Percentiles rank a stretch among this genome's conserved stretches.
Conservation (phyloP, 768 basidiomycete species). For the Solioccasus polychromus region DNA sequence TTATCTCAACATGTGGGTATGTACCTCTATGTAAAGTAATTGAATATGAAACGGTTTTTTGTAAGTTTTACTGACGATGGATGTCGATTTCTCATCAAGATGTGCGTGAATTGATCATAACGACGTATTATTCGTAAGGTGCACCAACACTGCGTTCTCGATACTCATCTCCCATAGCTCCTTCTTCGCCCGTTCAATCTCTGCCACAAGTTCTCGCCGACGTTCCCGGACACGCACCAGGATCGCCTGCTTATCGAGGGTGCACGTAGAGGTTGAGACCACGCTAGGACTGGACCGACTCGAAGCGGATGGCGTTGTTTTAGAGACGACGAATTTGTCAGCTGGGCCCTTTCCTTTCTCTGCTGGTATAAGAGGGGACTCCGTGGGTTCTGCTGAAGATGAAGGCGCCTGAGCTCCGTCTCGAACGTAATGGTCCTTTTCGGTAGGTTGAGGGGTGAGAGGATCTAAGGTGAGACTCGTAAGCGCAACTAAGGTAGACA, state of each 20-base stretch:
- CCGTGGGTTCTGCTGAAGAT: neutral
- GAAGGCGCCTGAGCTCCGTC: too few species aligned
- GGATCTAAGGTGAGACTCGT: conserved; percentile 9
- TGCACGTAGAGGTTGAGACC: conserved; percentile 1
- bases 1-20: conserved; percentile 15
- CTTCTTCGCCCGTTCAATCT: conserved; percentile 58
- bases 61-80: too few species aligned
- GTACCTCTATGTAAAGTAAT: conserved; percentile 20
- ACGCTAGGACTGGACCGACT: conserved; percentile 1
- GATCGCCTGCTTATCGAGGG: conserved; percentile 39
- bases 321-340: neutral
- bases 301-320: neutral
- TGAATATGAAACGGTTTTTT: conserved; percentile 8
- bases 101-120: too few species aligned
- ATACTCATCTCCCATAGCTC: conserved; percentile 74
- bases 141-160: conserved; percentile 61
- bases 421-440: neutral
- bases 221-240: conserved; percentile 53
- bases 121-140: conserved; percentile 38
- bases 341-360: conserved; percentile 21
- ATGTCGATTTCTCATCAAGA: neutral
- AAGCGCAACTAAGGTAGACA: neutral
- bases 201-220: conserved; percentile 47
- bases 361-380: neutral
- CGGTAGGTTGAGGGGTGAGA: neutral